Evolutionary conservation across 805 yeast genomes (phyloP).

Genomic region (Monosporozyma servazzii): DNA sequence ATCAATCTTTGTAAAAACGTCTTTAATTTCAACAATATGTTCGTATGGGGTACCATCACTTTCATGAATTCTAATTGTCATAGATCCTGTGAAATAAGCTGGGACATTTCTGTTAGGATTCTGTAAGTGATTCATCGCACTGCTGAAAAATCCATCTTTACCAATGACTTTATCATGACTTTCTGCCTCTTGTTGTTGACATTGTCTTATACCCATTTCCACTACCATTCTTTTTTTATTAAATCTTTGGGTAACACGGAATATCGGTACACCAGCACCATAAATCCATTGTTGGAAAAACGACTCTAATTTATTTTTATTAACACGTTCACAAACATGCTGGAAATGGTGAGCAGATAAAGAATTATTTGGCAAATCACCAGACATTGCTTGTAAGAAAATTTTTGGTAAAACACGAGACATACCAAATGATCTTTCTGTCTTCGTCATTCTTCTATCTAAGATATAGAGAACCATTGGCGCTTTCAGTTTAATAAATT

Average conservation of each 20-base stretch:
- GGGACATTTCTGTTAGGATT: conserved; percentile 16
- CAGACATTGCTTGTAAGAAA: conserved; percentile 90
- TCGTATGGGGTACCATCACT: conserved; percentile 98
- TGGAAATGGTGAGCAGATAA: conserved; percentile 80
- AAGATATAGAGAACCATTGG: conserved; percentile 78
- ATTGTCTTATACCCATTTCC: conserved; percentile 90
- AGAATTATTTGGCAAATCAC: conserved; percentile 72
- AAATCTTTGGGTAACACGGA: conserved; percentile 82
- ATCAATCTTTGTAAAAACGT: conserved; percentile 75
- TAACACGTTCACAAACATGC: conserved; percentile 89
- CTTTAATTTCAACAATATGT: conserved; percentile 88
- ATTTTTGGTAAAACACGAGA: conserved; percentile 86
- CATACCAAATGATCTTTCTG: conserved; percentile 88
- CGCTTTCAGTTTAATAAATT: conserved; percentile 67
- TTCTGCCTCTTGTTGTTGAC: conserved; percentile 56
- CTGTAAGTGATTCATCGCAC: conserved; percentile 21
- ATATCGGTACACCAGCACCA: conserved; percentile 81
- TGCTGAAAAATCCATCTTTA: conserved; percentile 20
- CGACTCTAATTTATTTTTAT: conserved; percentile 68
- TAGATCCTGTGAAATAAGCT: conserved; percentile 74
- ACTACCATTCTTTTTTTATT: conserved; percentile 89
- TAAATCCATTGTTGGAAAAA: conserved; percentile 93
- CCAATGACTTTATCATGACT: conserved; percentile 18
- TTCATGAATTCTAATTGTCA: conserved; percentile 94
- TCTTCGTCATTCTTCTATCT: conserved; percentile 89